These are phyloP conservation scores for Amanita subjunquillea DNA, from an alignment of 768 basidiomycete genomes.

Conservation along the genomic window DNA sequence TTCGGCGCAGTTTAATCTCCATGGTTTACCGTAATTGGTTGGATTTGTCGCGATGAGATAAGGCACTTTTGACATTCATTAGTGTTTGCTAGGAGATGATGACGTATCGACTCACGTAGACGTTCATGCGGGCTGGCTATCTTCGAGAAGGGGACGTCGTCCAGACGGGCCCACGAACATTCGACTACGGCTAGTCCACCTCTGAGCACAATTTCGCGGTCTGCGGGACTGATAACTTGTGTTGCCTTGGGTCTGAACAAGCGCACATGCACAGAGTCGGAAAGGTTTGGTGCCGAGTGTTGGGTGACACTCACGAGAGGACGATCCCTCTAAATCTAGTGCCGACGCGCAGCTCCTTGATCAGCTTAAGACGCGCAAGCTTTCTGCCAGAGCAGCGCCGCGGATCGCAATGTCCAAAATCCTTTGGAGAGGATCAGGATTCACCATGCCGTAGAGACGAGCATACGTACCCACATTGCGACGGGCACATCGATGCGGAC, in stretches of 20 bases:
- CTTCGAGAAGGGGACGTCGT: conserved; percentile 91
- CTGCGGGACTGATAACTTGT: conserved; percentile 69
- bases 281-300: not conserved
- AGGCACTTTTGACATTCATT: conserved; percentile 51
- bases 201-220: conserved; percentile 65
- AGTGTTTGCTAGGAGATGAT: not conserved
- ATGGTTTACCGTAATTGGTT: conserved; percentile 96
- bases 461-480: conserved; percentile 85
- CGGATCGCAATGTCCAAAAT: conserved; percentile 97
- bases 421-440: conserved; percentile 33
- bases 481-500: conserved; percentile 59
- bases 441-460: not conserved
- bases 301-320: conserved; percentile 62
- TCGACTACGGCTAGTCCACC: conserved; percentile 94
- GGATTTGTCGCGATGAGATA: conserved; percentile 95
- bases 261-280: not conserved
- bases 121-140: conserved; percentile 91
- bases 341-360: conserved; percentile 77
- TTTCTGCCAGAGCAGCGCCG: conserved; percentile 78
- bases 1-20: conserved; percentile 92
- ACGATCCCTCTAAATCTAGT: conserved; percentile 86
- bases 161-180: conserved; percentile 94
- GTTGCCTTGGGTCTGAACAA: conserved; percentile 70
- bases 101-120: conserved; percentile 43
- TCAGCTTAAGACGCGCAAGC: conserved; percentile 74